Evolutionary conservation across 1,139 yeast species (phyloP), one percentile per base, ranked within the genome.

Genomic region (Pneumocystis carinii): DNA sequence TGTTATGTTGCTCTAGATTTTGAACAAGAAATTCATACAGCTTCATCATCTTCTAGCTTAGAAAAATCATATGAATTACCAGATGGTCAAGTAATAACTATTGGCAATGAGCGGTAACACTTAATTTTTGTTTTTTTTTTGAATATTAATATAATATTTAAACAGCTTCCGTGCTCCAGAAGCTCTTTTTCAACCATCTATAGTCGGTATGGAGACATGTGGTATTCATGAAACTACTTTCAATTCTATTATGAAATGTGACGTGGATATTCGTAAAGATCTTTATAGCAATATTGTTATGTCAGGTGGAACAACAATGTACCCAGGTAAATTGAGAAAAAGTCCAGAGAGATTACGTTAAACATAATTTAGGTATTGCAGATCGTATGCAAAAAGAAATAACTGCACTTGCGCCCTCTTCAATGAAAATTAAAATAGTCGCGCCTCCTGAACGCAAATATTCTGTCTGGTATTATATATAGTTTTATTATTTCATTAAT

Each of bases 381-480:
- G 97, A 92, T 84, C 92, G 98, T 85, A 90, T 92, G 96, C 97
- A 92, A 85, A 92, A 90, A 88, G 97, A 92, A 83, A 90, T 92
- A 75, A 89, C 97, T 73, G 96, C 97, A 74, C 86, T 92, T 82
- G 97, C 97, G 77, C 97, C 97, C 79, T 89, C 97, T 72, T 90
- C 97, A 68, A 92, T 92, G 97, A 92, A 92, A 89, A 96, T 92
- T 76, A 92, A 92, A 88, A 90, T 92, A 77, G 87, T 89, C 77
- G 97, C 98, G 78, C 97, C 97, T 72, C 97, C 97, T 73, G 97
- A 92, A 82, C 87, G 98, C 84, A 92, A 92, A 82, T 92, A 90
- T 90, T 90, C 97, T 77, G 97, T 90, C 84, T 92, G 98, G 98
- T 48, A 48, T 48, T 24, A 48, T 48, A 24, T 48, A 24, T 48